phyloP scores from a whole-genome alignment of 768 basidiomycete genomes.

The Plicaturopsis crispa region DNA sequence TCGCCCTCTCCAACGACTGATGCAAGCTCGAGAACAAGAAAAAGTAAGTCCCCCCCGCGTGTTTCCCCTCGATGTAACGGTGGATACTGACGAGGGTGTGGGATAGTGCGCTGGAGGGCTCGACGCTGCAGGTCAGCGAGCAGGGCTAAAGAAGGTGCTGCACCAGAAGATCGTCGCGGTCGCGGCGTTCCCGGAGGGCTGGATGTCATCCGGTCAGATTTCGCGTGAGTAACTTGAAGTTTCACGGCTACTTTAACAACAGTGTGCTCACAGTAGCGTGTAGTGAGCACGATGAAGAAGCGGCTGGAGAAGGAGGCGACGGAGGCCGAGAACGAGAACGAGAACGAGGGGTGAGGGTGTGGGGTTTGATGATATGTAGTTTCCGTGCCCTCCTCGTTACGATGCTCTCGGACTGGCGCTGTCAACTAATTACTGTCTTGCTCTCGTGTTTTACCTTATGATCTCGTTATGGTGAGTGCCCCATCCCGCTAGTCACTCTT shows the following conservation, averaged over 20 bases:
- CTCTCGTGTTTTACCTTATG: too few species aligned
- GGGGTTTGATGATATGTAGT: too few species aligned
- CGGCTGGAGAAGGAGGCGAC: constrained; percentile 63
- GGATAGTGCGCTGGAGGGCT: constrained; percentile 52
- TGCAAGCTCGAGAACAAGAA: constrained; percentile 65
- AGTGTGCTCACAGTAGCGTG: neutral
- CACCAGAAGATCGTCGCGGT: constrained; percentile 87
- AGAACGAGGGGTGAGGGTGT: too few species aligned
- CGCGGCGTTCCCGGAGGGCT: constrained; percentile 75
- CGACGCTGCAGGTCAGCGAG: constrained; percentile 66
- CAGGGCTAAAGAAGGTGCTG: constrained; percentile 74
- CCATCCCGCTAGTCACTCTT: too few species aligned
- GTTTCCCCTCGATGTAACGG: neutral
- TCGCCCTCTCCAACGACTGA: constrained; percentile 76
- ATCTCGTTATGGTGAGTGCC: too few species aligned
- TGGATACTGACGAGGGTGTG: constrained; percentile 2
- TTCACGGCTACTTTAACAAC: constrained; percentile 3
- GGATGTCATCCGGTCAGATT: constrained; percentile 83
- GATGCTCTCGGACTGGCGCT: too few species aligned
- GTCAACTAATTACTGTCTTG: too few species aligned
- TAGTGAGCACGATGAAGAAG: constrained; percentile 86
- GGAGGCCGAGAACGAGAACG: constrained; percentile 58
- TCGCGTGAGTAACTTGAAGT: too few species aligned
- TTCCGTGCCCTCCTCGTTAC: too few species aligned
- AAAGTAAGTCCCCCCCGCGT: constrained; percentile 31